A percentile compares a stretch with the other conserved stretches of the same genome.
phyloP scores from a whole-genome alignment of 352 stramenopile species.

The Pythium myriotylum region DNA sequence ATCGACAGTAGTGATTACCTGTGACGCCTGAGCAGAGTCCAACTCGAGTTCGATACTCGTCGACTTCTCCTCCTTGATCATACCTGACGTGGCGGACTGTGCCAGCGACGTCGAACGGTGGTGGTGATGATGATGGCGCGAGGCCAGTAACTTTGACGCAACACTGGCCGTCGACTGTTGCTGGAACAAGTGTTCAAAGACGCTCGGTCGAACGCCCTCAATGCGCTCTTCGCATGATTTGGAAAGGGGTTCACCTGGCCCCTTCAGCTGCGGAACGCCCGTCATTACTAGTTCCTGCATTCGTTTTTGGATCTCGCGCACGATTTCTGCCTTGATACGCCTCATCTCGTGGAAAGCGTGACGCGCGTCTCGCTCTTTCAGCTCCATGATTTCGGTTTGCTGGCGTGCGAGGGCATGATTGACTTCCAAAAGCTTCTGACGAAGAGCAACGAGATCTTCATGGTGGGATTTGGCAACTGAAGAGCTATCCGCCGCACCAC shows the following conservation, averaged over 20 bases:
- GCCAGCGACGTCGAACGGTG: slow-evolving; percentile 16
- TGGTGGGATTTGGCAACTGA: slow-evolving; percentile 28
- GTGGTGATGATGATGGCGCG: slow-evolving; percentile 23
- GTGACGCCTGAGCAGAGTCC: slow-evolving; percentile 12
- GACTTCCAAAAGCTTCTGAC: slow-evolving; percentile 66
- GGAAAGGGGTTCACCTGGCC: slow-evolving; percentile 7
- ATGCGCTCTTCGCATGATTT: slow-evolving; percentile 58
- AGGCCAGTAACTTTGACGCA: slow-evolving; percentile 23
- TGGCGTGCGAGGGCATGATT: slow-evolving; percentile 66
- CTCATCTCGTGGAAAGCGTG: slow-evolving; percentile 65
- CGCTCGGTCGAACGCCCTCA: slow-evolving; percentile 61
- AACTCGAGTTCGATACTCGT: slow-evolving; percentile 25
- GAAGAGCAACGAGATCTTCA: slow-evolving; percentile 56
- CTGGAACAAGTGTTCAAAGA: slow-evolving; percentile 63
- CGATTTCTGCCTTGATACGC: slow-evolving; percentile 63
- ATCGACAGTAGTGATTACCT: slow-evolving; percentile 10
- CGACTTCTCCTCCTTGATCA: slow-evolving; percentile 23
- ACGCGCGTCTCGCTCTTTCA: slow-evolving; percentile 67
- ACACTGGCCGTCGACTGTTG: slow-evolving; percentile 42
- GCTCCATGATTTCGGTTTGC: slow-evolving; percentile 62
- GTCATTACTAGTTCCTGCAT: slow-evolving; percentile 65
- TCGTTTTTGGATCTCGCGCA: slow-evolving; percentile 61
- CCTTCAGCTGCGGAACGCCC: slow-evolving; percentile 20
- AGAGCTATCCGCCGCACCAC: slow-evolving; percentile 7
- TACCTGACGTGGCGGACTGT: slow-evolving; percentile 9